Evolutionary conservation across 2,329 filamentous ascomycete genomes (phyloP), one percentile per base, ranked within the genome.

Genomic region (Claviceps citrina): DNA sequence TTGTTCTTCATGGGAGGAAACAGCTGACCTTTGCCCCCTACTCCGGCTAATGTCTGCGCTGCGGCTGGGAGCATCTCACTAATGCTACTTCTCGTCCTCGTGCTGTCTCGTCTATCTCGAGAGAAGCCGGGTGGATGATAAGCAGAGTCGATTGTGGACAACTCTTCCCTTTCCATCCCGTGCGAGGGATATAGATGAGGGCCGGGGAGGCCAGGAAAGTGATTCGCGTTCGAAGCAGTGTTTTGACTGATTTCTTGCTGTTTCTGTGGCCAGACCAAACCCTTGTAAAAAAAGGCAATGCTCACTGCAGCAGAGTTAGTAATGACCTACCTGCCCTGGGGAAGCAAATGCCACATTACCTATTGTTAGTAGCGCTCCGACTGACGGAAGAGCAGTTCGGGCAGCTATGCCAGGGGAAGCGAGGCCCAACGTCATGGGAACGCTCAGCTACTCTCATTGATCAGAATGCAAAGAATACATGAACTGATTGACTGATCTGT

Each of bases 401-500:
- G 63, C 51, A 18, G 64, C 56, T 13, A 73, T 51, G 13, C 60
- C 54, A 12, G 66, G 58, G 4, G 55, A 56, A 15, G 46, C 47
- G 32, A 67, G 57, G 26, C 71, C 72, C 7, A 76, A 51, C 37
- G 70, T 57, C 54, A 74, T 60, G 7, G 65, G 59, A 7, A 67
- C 60, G 47, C 72, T 76, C 43, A 63, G 61, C 69, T 74, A 22
- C 25, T 44, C 36, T 47, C 38, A 19, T 30, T 40, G 31, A 32
- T 41, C 32, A 38, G 15, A 24, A 9, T 10, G 10, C 3, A 19
- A 20, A 10, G 7, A 16, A n/a, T 9, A 15, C 6, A 9, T 4
- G 10, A 19, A 10, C 2, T 12, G 13, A 25, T 18, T 24, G 10
- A 15, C 2, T 5, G 25, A 35, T 18, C 7, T 9, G 22, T 28